Percentiles rank a stretch among this genome's conserved stretches.
Evolutionary conservation across 352 stramenopile species (phyloP).

Genomic region (Phytophthora syringae): DNA sequence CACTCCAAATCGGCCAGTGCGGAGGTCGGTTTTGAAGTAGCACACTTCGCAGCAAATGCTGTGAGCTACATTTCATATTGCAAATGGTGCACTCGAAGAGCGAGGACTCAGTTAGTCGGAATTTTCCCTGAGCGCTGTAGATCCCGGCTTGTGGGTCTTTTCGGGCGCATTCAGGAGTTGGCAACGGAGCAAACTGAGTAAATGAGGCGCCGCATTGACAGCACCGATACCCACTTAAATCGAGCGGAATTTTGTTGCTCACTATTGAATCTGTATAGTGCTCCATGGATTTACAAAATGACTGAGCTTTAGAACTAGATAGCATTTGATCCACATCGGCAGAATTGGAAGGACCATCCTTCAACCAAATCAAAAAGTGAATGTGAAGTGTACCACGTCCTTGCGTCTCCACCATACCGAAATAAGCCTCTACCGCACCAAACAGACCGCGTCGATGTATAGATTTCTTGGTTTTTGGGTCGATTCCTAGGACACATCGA

Average conservation of each 20-base stretch:
- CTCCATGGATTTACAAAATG: too few species aligned
- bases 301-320: too few species aligned
- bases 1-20: not conserved
- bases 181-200: too few species aligned
- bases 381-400: too few species aligned
- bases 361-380: constrained; percentile 15
- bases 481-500: constrained; percentile 1
- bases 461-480: not conserved
- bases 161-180: too few species aligned
- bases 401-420: constrained; percentile 18
- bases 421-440: constrained; percentile 5
- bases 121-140: too few species aligned
- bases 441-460: not conserved
- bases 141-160: too few species aligned
- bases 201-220: too few species aligned
- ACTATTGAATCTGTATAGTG: too few species aligned
- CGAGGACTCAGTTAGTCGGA: not conserved
- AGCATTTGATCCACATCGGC: not conserved
- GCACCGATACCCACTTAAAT: too few species aligned
- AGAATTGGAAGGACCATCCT: not conserved
- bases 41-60: not conserved
- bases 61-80: not conserved
- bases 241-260: too few species aligned
- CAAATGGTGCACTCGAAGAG: not conserved
- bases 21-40: not conserved